These are phyloP conservation scores for Monocercomonoides exilis DNA, from an alignment of 78 protist genomes.

Conservation along the genomic window DNA sequence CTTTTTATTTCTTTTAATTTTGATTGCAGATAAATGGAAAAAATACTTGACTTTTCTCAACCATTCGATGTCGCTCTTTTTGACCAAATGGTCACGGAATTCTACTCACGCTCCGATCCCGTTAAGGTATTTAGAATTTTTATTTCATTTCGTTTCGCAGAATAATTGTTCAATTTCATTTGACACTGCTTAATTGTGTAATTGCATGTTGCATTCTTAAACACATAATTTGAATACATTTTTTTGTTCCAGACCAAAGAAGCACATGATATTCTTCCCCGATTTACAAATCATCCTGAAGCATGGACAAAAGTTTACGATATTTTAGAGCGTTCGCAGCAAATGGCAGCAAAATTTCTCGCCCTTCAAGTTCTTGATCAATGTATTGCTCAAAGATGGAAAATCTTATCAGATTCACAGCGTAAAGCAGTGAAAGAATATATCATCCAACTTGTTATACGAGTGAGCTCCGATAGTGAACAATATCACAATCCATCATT, in stretches of 20 bases:
- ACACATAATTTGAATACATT: background rate
- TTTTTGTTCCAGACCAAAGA: background rate
- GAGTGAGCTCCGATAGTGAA: slow-evolving; percentile 36
- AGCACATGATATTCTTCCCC: slow-evolving; percentile 50
- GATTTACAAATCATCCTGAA: slow-evolving; percentile 68
- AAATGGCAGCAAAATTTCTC: slow-evolving; percentile 39
- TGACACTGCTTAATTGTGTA: background rate
- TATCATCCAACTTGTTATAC: slow-evolving; percentile 67
- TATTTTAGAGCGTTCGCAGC: slow-evolving; percentile 52
- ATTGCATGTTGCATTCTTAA: background rate
- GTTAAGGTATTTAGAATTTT: slow-evolving; percentile 16
- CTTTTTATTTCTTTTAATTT: too few relatives aligned
- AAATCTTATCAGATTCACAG: slow-evolving; percentile 65
- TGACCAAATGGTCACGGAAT: slow-evolving; percentile 40
- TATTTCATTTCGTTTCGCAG: background rate
- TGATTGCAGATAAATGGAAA: slow-evolving; percentile 62
- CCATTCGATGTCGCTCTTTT: slow-evolving; percentile 52
- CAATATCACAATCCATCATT: slow-evolving; percentile 8
- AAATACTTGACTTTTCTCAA: slow-evolving; percentile 49
- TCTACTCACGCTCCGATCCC: slow-evolving; percentile 15
- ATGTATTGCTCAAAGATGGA: slow-evolving; percentile 65
- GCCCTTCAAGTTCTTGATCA: slow-evolving; percentile 59
- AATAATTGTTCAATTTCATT: background rate
- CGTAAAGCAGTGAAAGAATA: slow-evolving; percentile 62
- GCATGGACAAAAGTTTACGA: slow-evolving; percentile 77